Evolutionary conservation across 2,329 filamentous ascomycete genomes (phyloP).

Genomic region (Colletotrichum paranaense): DNA sequence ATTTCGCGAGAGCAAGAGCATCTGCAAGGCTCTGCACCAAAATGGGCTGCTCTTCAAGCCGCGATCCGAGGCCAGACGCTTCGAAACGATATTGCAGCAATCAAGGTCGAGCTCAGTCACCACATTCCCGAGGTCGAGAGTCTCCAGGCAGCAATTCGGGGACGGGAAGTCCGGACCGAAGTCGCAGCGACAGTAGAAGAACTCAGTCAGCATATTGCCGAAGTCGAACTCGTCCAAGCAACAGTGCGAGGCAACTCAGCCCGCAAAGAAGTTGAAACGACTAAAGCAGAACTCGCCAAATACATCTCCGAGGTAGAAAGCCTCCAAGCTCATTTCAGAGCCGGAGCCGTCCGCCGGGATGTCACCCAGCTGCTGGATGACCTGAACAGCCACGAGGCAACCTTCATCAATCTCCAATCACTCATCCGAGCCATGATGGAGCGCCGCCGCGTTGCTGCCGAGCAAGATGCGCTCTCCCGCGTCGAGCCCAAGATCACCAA

Average conservation of each 20-base stretch:
- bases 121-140: conserved; percentile 54
- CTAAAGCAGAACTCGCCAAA: conserved; percentile 59
- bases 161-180: conserved; percentile 58
- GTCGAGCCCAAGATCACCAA: conserved; percentile 67
- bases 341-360: conserved; percentile 63
- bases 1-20: conserved; percentile 62
- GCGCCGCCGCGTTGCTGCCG: conserved; percentile 59
- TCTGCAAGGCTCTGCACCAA: conserved; percentile 60
- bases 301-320: conserved; percentile 55
- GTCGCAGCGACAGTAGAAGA: conserved; percentile 59
- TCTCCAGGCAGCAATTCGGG: conserved; percentile 65
- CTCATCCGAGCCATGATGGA: conserved; percentile 71
- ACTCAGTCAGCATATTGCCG: conserved; percentile 54
- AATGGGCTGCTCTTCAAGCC: conserved; percentile 64
- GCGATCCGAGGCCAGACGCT: conserved; percentile 59
- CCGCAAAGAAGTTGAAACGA: conserved; percentile 55
- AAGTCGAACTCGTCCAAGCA: conserved; percentile 50
- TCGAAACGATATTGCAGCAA: conserved; percentile 55
- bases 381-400: conserved; percentile 57
- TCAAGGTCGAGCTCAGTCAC: conserved; percentile 60
- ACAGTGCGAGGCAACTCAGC: conserved; percentile 59
- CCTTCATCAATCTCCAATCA: conserved; percentile 66
- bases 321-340: conserved; percentile 65
- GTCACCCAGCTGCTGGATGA: conserved; percentile 60
- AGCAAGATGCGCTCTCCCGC: conserved; percentile 66